phyloP scores from a whole-genome alignment of 495 filamentous ascomycete genomes.

The Rhypophila decipiens region DNA sequence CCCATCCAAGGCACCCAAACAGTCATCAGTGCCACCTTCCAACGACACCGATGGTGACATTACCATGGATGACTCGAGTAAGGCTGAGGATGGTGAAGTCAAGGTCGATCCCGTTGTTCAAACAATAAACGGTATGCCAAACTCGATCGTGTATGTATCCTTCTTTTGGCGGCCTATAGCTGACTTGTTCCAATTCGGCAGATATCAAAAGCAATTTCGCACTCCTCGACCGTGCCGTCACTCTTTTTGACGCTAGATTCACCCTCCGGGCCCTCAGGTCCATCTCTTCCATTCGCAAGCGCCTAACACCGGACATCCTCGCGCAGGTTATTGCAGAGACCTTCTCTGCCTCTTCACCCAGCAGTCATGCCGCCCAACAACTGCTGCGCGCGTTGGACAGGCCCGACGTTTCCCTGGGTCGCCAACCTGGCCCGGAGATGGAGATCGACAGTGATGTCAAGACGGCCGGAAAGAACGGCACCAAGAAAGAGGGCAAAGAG shows the following conservation, averaged over 20 bases:
- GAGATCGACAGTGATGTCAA: slow-evolving; percentile 65
- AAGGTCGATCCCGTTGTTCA: slow-evolving; percentile 62
- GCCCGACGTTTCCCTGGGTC: slow-evolving; percentile 52
- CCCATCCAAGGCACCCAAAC: slow-evolving; percentile 63
- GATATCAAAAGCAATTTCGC: slow-evolving; percentile 93
- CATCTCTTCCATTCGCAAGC: slow-evolving; percentile 91
- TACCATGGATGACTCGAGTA: slow-evolving; percentile 62
- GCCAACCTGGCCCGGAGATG: slow-evolving; percentile 56
- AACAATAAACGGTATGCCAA: slow-evolving; percentile 42
- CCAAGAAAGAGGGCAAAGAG: slow-evolving; percentile 61
- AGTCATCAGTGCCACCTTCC: slow-evolving; percentile 50
- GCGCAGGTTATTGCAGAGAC: slow-evolving; percentile 74
- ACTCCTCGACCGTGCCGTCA: slow-evolving; percentile 84
- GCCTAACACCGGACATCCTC: slow-evolving; percentile 74
- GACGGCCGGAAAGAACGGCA: slow-evolving; percentile 37
- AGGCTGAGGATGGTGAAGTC: slow-evolving; percentile 49
- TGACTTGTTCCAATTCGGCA: slow-evolving; percentile 26
- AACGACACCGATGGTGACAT: slow-evolving; percentile 68
- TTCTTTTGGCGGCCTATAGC: no score
- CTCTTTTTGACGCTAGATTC: slow-evolving; percentile 91
- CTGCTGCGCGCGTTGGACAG: slow-evolving; percentile 63
- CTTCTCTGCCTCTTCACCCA: slow-evolving; percentile 51
- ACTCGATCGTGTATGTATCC: neutral
- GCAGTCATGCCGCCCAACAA: slow-evolving; percentile 58
- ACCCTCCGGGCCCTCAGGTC: slow-evolving; percentile 88